These are phyloP conservation scores for Apiospora marii DNA, from an alignment of 2,329 filamentous ascomycete genomes.

Conservation along the genomic window DNA sequence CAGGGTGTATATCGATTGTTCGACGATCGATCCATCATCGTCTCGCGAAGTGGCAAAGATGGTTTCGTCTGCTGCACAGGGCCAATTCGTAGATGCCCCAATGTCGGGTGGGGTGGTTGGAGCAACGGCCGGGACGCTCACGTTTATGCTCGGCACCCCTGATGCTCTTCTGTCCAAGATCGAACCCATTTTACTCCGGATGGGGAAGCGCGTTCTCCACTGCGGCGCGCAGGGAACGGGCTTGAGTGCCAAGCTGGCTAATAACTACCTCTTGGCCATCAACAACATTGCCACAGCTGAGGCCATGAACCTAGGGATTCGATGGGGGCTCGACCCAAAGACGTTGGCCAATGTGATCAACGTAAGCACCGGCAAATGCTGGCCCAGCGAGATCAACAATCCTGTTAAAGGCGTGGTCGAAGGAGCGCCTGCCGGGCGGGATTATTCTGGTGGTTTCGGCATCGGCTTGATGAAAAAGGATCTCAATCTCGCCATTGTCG, in stretches of 20 bases:
- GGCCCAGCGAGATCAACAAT: slow-evolving; percentile 96
- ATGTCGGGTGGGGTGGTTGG: slow-evolving; percentile 98
- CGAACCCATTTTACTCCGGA: slow-evolving; percentile 74
- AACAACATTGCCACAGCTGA: slow-evolving; percentile 82
- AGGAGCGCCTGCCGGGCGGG: slow-evolving; percentile 76
- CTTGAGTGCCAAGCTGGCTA: slow-evolving; percentile 90
- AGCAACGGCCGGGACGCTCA: slow-evolving; percentile 84
- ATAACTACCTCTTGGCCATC: slow-evolving; percentile 95
- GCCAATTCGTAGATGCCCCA: slow-evolving; percentile 89
- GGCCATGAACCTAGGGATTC: slow-evolving; percentile 71
- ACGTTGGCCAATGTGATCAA: slow-evolving; percentile 88
- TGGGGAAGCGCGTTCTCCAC: slow-evolving; percentile 88
- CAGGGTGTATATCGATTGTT: slow-evolving; percentile 92
- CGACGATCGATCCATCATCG: slow-evolving; percentile 91
- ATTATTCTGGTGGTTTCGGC: slow-evolving; percentile 81
- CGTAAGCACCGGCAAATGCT: slow-evolving; percentile 91
- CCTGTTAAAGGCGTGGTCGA: slow-evolving; percentile 87
- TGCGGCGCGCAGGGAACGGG: slow-evolving; percentile 86
- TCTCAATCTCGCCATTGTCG: slow-evolving; percentile 74
- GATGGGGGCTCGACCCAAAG: slow-evolving; percentile 65
- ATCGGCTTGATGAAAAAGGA: slow-evolving; percentile 85
- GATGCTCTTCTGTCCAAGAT: slow-evolving; percentile 67
- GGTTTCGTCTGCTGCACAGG: slow-evolving; percentile 70
- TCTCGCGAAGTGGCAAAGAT: slow-evolving; percentile 79
- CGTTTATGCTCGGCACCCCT: slow-evolving; percentile 91